Base-by-base conservation (phyloP, 2,329 filamentous ascomycete species). In the Xylariales sp. region DNA sequence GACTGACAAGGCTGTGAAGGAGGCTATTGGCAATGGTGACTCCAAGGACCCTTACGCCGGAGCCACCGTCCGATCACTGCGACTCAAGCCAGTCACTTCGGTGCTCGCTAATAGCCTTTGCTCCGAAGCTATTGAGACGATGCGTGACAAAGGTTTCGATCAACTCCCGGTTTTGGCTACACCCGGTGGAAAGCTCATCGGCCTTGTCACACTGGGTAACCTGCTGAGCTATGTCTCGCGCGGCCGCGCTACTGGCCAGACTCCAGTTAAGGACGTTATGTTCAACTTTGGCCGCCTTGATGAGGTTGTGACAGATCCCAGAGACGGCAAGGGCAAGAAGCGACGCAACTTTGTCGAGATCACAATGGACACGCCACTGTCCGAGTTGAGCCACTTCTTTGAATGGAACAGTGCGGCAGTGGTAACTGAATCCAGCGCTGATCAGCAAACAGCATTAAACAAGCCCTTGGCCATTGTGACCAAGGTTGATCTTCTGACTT, bases 351-450 rank as follows among this genome's bases (percentile, higher is more conserved):
- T 95, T 64, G 85, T 97, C 35, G 86, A 97, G 65, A 95, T 98
- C 57, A 97, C 93, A 6, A 71, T 85, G 59, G 87, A 96, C 49
- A 98, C 93, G 2, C 85, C 85, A 4, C 72, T 98, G 27, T 78
- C 76, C 32, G 83, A 85, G 30, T 73, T 98, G 38, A 91, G 88
- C 69, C 82, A 86, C 55, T 98, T 98, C 67, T 88, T 97, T 48
- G 89, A 97, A 67, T 97, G 93, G 89, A 97, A 98, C 65, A 93
- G 86, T 50, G 91, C 93, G 1, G 93, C 93, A 0, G 81, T 98
- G 33, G 88, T 98, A 4, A 98, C 91, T 0, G 90, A 97, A 61
- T 74, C 78, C 50, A 66, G 66, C 28, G 74, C 75, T 40, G 66
- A 70, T 38, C 64, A 72, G 42, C 76, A 67, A 11, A 55, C 54